phyloP scores from a whole-genome alignment of 2,329 filamentous ascomycete genomes.

The Exophiala dermatitidis region DNA sequence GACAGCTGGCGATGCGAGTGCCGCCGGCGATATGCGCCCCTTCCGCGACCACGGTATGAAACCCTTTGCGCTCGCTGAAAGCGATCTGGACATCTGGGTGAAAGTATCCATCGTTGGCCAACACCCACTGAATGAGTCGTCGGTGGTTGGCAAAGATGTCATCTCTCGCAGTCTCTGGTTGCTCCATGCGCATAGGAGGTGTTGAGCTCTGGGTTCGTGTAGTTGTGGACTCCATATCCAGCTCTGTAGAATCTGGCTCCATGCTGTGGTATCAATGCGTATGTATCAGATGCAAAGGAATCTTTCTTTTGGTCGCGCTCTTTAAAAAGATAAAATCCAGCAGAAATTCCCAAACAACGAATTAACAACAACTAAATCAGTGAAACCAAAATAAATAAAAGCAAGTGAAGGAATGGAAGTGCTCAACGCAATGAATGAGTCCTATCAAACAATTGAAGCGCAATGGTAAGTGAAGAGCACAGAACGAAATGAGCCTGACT shows the following conservation, averaged over 20 bases:
- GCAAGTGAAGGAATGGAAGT: too few relatives aligned
- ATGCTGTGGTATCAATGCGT: not conserved
- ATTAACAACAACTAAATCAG: too few relatives aligned
- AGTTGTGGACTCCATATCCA: slow-evolving; percentile 5
- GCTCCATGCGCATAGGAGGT: slow-evolving; percentile 14
- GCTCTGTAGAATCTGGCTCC: slow-evolving; percentile 13
- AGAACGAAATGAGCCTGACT: too few relatives aligned
- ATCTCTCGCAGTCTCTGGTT: not conserved
- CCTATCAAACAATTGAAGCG: too few relatives aligned
- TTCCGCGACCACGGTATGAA: slow-evolving; percentile 22
- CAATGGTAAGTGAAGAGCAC: too few relatives aligned
- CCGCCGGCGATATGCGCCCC: slow-evolving; percentile 13
- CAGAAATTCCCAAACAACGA: too few relatives aligned
- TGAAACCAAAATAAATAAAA: too few relatives aligned
- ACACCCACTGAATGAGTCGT: slow-evolving; percentile 23
- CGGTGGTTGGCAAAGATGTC: slow-evolving; percentile 21
- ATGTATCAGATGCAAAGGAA: too few relatives aligned
- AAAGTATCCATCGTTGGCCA: slow-evolving; percentile 22
- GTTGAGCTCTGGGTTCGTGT: slow-evolving; percentile 4
- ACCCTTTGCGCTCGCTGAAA: slow-evolving; percentile 24
- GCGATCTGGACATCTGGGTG: slow-evolving; percentile 20
- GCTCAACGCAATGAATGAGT: too few relatives aligned
- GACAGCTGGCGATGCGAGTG: slow-evolving; percentile 24
- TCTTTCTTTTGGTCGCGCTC: too few relatives aligned
- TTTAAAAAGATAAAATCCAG: too few relatives aligned